These are phyloP conservation scores for Gossypium schwendimanii DNA, from an alignment of 441 rosid species.

Conservation along the genomic window DNA sequence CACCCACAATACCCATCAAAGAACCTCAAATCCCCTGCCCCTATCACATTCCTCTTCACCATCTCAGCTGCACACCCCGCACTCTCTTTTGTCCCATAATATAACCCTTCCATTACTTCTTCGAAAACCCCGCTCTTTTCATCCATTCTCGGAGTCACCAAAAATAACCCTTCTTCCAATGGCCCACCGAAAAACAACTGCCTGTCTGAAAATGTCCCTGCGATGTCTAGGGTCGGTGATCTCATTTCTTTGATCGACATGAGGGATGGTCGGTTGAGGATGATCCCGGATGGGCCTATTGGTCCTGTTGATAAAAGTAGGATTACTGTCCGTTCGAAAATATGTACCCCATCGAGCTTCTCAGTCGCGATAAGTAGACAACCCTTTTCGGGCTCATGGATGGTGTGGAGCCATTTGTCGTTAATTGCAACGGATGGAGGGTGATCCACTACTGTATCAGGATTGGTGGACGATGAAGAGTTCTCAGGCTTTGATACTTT, in stretches of 20 bases:
- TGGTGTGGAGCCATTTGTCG: conserved; percentile 71
- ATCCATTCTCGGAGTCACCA: conserved; percentile 48
- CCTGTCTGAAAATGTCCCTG: conserved; percentile 50
- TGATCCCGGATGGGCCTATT: conserved; percentile 65
- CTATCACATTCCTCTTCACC: conserved; percentile 68
- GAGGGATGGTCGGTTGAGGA: conserved; percentile 78
- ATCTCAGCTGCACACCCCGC: conserved; percentile 77
- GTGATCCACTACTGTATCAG: conserved; percentile 27
- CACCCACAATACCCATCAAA: conserved; percentile 84
- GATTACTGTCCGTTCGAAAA: conserved; percentile 78
- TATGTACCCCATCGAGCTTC: conserved; percentile 85
- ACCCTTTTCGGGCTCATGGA: conserved; percentile 77
- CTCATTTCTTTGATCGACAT: conserved; percentile 88
- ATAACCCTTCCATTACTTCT: conserved; percentile 67
- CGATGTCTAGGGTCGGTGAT: conserved; percentile 37
- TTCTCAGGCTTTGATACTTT: conserved; percentile 25
- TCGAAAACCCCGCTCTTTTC: conserved; percentile 42
- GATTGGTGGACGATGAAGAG: conserved; percentile 30
- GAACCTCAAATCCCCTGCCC: conserved; percentile 64
- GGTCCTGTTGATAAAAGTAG: conserved; percentile 65
- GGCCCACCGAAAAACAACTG: conserved; percentile 87
- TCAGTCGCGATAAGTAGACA: conserved; percentile 79
- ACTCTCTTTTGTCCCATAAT: conserved; percentile 69
- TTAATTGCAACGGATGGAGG: conserved; percentile 28
- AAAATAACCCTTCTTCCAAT: conserved; percentile 61